Conservation (phyloP, 148 eudicot species). For the Hydrangea macrophylla region DNA sequence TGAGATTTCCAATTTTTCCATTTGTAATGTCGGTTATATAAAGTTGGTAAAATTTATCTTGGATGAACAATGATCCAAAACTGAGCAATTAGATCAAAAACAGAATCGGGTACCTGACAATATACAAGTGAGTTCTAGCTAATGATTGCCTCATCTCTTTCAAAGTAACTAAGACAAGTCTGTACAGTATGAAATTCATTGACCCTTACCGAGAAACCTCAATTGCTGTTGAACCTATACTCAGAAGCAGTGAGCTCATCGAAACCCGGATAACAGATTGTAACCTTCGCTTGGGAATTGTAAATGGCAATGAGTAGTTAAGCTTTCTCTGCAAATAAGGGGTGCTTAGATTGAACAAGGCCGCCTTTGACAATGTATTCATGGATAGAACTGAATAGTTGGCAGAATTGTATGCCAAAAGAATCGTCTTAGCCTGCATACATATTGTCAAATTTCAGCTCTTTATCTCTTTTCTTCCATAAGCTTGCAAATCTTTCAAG, state of each 20-base stretch:
- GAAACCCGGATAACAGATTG: not conserved
- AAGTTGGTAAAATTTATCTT: not conserved
- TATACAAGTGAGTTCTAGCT: conserved; percentile 12
- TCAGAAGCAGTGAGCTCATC: conserved; percentile 2
- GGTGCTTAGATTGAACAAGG: not conserved
- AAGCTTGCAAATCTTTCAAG: not conserved
- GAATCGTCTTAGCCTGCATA: conserved; percentile 16
- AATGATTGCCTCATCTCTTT: not conserved
- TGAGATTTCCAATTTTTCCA: not conserved
- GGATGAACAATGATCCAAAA: not conserved
- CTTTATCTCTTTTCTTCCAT: not conserved
- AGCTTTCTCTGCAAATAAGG: not conserved
- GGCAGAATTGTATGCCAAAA: conserved; percentile 7
- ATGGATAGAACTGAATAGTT: not conserved
- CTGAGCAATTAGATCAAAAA: conserved; percentile 5
- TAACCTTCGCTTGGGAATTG: not conserved
- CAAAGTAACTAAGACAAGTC: conserved; percentile 14
- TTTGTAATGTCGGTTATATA: not conserved
- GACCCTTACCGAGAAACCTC: conserved; percentile 4
- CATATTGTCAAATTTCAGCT: not conserved
- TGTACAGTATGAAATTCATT: conserved; percentile 11
- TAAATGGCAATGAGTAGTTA: not conserved
- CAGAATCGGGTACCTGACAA: conserved; percentile 12
- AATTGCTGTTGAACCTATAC: not conserved
- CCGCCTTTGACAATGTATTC: too few relatives aligned